phyloP scores from a whole-genome alignment of 169 alveolate species.

The Toxoplasma gondii region DNA sequence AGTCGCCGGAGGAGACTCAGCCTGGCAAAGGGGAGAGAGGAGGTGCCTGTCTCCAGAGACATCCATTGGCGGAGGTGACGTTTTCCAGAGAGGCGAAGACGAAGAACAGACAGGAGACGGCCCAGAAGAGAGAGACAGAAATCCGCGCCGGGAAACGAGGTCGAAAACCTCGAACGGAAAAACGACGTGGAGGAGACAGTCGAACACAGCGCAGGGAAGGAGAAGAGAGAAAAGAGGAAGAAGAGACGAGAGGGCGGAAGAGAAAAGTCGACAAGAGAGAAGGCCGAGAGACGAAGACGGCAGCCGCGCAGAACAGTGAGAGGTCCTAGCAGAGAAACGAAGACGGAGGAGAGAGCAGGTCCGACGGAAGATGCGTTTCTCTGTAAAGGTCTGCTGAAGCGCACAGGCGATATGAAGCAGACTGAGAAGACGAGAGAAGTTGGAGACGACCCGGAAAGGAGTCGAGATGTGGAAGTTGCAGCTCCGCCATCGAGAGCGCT shows the following conservation, averaged over 20 bases:
- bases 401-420: too few relatives aligned
- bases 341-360: too few relatives aligned
- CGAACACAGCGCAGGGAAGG: background rate
- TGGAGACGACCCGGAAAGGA: background rate
- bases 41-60: background rate
- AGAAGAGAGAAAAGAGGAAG: background rate
- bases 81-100: background rate
- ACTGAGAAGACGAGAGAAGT: background rate
- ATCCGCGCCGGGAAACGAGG: too few relatives aligned
- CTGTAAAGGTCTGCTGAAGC: too few relatives aligned
- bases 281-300: background rate
- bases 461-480: background rate
- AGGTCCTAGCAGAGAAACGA: background rate
- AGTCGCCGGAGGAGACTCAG: background rate
- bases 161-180: too few relatives aligned
- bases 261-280: too few relatives aligned
- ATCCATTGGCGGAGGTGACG: background rate
- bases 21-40: background rate
- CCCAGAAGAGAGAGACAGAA: background rate
- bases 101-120: background rate
- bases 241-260: background rate
- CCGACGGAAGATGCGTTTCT: background rate
- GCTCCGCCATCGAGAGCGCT: background rate
- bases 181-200: background rate
- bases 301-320: background rate